phyloP scores from a whole-genome alignment of 352 stramenopile species.

The Hyaloperonospora brassicae region DNA sequence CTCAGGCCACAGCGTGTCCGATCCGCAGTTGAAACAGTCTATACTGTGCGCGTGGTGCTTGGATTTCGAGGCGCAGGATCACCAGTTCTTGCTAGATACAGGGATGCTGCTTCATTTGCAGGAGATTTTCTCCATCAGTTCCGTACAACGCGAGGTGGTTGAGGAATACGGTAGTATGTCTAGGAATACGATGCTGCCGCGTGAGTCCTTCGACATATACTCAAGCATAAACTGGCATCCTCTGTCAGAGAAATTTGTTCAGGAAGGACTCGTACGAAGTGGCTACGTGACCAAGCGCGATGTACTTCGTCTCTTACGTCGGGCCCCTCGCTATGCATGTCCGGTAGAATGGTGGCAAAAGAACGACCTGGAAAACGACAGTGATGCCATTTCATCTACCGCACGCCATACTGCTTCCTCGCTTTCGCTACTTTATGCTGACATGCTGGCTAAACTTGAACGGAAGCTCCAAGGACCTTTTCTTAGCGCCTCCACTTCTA shows the following conservation, averaged over 20 bases:
- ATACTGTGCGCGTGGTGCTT: conserved; percentile 76
- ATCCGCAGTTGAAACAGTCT: conserved; percentile 63
- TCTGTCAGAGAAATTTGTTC: conserved; percentile 71
- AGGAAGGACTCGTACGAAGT: conserved; percentile 55
- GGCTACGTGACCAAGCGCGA: conserved; percentile 77
- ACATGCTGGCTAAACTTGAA: conserved; percentile 55
- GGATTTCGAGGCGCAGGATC: conserved; percentile 78
- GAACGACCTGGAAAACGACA: conserved; percentile 22
- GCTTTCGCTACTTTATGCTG: conserved; percentile 65
- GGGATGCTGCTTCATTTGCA: conserved; percentile 69
- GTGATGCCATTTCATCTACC: conserved; percentile 14
- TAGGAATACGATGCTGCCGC: conserved; percentile 1
- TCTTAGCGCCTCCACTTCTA: conserved; percentile 25
- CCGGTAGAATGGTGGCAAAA: conserved; percentile 53
- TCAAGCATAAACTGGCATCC: conserved; percentile 68
- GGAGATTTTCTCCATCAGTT: conserved; percentile 66
- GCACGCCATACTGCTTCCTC: conserved; percentile 62
- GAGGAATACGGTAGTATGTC: conserved; percentile 14
- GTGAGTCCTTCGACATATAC: conserved; percentile 10
- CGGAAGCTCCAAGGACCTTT: conserved; percentile 38
- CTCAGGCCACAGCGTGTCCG: conserved; percentile 23
- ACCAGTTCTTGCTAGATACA: conserved; percentile 71
- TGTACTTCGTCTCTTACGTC: conserved; percentile 52
- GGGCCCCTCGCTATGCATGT: conserved; percentile 52
- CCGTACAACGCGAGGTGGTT: conserved; percentile 35